Evolutionary conservation across 2,329 filamentous ascomycete genomes (phyloP), one percentile per base, ranked within the genome.

Genomic region (Fusarium sp.): DNA sequence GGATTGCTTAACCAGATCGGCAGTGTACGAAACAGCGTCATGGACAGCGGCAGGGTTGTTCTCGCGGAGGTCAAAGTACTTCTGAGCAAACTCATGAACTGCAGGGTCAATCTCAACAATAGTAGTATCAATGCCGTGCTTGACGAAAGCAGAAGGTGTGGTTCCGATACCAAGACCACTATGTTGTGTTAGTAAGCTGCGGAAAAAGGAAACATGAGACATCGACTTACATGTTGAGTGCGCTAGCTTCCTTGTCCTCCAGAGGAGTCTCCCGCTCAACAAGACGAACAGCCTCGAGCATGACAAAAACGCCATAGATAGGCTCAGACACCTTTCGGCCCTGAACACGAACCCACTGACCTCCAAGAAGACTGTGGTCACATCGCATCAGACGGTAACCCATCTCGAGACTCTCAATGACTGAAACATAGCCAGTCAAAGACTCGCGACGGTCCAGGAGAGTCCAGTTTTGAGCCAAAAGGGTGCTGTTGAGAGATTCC

Each of bases 231-330:
- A 99, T 92, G 56, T 97, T 92, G 6, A 98, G 85, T 3, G 95
- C 95, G 51, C 88, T 92, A 47, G 92, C 92, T 63, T 92, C 83
- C n/a, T 81, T 81, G 72, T 94, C 92, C 3, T 81, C 82, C 54
- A 84, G 80, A 16, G 80, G 81, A 30, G 85, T 83, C 7, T 84
- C 80, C 1, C 84, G 84, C 72, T 96, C 85, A 25, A 97, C 85
- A 32, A 99, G 86, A 24, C 96, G 88, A 9, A 98, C 91, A 6
- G 95, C 94, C 79, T 99, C 96, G 2, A 99, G 88, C 86, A 97
- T 97, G 27, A 93, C 91, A 78, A 99, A 99, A n/a, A 98, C 92
- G 12, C 93, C 91, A 78, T 98, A 99, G 59, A 99, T 93, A 1
- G 95, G 94, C 80, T 99, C 96, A 13, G 89, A 88, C 20, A 94